Evolutionary conservation across 306 rosid species (phyloP).

Genomic region (Medicago ruthenica): DNA sequence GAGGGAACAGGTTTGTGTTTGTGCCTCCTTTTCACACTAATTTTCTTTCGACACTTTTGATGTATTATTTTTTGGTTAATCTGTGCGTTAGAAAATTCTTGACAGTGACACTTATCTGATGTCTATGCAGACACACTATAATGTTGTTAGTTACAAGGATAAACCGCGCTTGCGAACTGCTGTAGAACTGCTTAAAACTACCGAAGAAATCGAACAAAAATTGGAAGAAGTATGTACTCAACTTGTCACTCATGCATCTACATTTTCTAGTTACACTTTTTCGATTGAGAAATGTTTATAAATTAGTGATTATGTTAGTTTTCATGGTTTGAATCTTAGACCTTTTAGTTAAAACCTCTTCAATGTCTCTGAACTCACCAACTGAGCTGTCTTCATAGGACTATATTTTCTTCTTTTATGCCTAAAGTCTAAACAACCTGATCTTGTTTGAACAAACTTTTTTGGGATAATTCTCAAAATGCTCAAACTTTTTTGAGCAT

Average conservation of each 20-base stretch:
- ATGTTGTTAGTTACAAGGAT: slow-evolving; percentile 80
- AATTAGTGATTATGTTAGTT: too few relatives aligned
- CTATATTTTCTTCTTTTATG: not conserved
- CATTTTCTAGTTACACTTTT: not conserved
- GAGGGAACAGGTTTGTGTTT: slow-evolving; percentile 57
- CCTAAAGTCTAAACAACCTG: not conserved
- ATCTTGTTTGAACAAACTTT: not conserved
- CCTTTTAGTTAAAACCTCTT: too few relatives aligned
- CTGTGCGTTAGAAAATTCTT: not conserved
- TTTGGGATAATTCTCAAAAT: not conserved
- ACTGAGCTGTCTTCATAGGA: not conserved
- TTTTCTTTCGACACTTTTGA: not conserved
- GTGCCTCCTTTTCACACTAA: not conserved
- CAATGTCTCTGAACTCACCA: too few relatives aligned
- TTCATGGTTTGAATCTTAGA: too few relatives aligned
- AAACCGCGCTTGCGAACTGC: slow-evolving; percentile 85
- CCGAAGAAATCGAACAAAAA: slow-evolving; percentile 76
- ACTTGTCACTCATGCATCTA: slow-evolving; percentile 31
- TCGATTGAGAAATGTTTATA: too few relatives aligned
- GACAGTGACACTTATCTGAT: slow-evolving; percentile 32
- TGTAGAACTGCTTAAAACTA: slow-evolving; percentile 74
- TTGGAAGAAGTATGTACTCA: slow-evolving; percentile 61
- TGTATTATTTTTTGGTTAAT: not conserved
- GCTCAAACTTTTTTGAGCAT: too few relatives aligned
- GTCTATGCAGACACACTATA: slow-evolving; percentile 69